Evolutionary conservation across 371 early-diverging fungal genomes (phyloP), one percentile per base, ranked within the genome.

Genomic region (Haplosporangium sp.): DNA sequence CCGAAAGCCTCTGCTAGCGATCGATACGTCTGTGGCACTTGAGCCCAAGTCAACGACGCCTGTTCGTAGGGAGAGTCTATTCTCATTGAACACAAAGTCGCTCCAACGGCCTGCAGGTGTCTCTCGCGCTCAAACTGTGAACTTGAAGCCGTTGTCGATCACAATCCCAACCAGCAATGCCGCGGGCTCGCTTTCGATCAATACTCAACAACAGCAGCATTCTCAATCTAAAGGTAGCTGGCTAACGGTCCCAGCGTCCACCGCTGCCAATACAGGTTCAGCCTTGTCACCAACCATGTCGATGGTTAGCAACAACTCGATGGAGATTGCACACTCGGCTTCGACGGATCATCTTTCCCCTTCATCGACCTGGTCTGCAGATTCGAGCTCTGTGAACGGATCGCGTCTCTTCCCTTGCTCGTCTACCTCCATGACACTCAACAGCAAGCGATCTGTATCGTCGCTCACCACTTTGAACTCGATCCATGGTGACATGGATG

Each of bases 281-380:
- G 56, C 67, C 9, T 59, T 58, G 20, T 73, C 73, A 1, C 73
- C 73, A 6, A 55, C 66, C 46, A 67, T 67, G 67, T 67, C 67
- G 16, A 60, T 62, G 41, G 55, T 51, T 29, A 67, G 67, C 59
- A 73, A 63, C 29, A 53, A 58, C 40, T 67, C 67, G 8, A 73
- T 73, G 73, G 73, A 73, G 18, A 59, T 73, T 18, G 29, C 73
- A 5, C 73, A 73, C 45, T 73, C 73, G 14, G 67, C 73, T 8
- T 73, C 73, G 14, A 73, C 67, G 12, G 73, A 73, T 4, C 73
- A 62, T 13, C 62, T 63, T 14, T 58, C 63, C n/a, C 59, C 67
- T 14, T 58, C 63, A 18, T 58, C 68, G 18, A 56, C 36, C 29
- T 57, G 69, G 65, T 69, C 66, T 7, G 69, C 75, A 21, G 64